phyloP scores from a whole-genome alignment of 129 eudicot genomes.

The Helianthus tuberosus region DNA sequence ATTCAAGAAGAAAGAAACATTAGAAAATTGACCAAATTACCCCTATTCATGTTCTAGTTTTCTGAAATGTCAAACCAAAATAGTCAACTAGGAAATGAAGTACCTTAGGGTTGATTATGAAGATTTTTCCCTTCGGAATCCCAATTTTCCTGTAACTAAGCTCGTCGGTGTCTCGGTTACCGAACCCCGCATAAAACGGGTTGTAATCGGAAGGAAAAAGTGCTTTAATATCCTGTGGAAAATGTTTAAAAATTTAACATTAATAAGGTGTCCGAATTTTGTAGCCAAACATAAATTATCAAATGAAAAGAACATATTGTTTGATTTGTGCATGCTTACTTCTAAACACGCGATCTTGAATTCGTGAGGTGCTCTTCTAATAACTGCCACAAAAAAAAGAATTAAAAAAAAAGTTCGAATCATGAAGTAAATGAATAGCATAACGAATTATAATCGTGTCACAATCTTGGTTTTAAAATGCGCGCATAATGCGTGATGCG shows the following conservation, averaged over 20 bases:
- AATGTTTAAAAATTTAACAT: not conserved
- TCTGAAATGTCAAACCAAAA: not conserved
- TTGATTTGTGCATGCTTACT: constrained; percentile 46
- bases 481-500: no score
- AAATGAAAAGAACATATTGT: not conserved
- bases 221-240: constrained; percentile 85
- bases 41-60: not conserved
- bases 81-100: not conserved
- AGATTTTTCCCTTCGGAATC: constrained; percentile 98
- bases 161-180: constrained; percentile 94
- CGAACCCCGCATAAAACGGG: constrained; percentile 91
- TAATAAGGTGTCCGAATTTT: not conserved
- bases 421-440: not conserved
- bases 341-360: constrained; percentile 97
- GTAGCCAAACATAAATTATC: not conserved
- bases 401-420: not conserved
- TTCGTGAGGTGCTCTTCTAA: constrained; percentile 98
- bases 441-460: not conserved
- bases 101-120: constrained; percentile 98
- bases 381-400: constrained; percentile 54
- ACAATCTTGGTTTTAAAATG: no score
- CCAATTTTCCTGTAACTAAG: constrained; percentile 93
- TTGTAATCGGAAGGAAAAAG: constrained; percentile 85
- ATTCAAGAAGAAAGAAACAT: not conserved
- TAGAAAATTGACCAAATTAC: not conserved